phyloP scores from a whole-genome alignment of 2,329 filamentous ascomycete genomes.

The Aspergillus terreus region DNA sequence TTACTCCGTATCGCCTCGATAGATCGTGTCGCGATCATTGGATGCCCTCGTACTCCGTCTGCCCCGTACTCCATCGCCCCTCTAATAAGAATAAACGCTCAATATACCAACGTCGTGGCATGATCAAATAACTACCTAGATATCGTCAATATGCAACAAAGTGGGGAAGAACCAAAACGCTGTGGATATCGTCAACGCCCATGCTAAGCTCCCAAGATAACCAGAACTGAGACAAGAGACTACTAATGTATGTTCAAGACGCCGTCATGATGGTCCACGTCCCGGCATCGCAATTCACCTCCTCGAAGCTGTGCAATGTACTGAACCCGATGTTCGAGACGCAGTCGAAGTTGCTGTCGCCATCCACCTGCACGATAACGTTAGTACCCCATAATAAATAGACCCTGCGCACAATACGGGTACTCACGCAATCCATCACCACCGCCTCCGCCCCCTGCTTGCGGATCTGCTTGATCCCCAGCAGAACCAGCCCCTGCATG shows the following conservation, averaged over 20 bases:
- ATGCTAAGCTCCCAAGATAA: background rate
- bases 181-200: constrained; percentile 7
- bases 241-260: constrained; percentile 10
- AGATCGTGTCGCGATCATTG: background rate
- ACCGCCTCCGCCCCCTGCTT: constrained; percentile 69
- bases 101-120: background rate
- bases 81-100: background rate
- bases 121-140: background rate
- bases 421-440: constrained; percentile 74
- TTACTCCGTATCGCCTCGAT: background rate
- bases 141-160: background rate
- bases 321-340: constrained; percentile 77
- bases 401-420: background rate
- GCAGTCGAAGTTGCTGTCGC: constrained; percentile 69
- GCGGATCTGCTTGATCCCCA: constrained; percentile 80
- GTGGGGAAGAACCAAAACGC: background rate
- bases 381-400: constrained; percentile 14
- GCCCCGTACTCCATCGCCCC: no score
- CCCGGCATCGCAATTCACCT: constrained; percentile 66
- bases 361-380: constrained; percentile 55
- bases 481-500: constrained; percentile 73
- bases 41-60: background rate
- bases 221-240: background rate
- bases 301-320: constrained; percentile 74
- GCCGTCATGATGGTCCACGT: constrained; percentile 57